These are phyloP conservation scores for Paramecium primaurelia DNA, from an alignment of 73 alveolate genomes.

Conservation along the genomic window DNA sequence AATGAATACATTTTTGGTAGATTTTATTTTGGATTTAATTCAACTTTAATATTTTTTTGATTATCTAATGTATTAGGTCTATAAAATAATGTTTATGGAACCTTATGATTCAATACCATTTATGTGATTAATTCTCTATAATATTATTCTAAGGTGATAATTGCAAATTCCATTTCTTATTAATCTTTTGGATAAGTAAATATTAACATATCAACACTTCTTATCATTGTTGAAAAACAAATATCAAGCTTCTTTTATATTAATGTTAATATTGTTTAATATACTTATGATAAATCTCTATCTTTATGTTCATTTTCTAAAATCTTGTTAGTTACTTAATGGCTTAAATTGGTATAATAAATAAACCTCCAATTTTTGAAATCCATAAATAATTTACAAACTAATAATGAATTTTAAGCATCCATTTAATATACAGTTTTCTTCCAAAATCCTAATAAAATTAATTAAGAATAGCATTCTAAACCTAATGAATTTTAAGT, in stretches of 20 bases:
- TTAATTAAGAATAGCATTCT: conserved; percentile 32
- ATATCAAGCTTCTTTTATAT: neutral
- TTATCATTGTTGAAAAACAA: neutral
- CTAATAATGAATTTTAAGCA: conserved; percentile 30
- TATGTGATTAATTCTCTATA: neutral
- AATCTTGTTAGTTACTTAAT: neutral
- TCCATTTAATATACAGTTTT: conserved; percentile 56
- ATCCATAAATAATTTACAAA: conserved; percentile 48
- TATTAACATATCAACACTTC: neutral
- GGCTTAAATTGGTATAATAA: neutral
- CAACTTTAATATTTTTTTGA: neutral
- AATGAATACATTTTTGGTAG: neutral
- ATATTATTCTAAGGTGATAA: neutral
- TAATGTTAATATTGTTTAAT: neutral
- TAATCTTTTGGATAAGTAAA: conserved; percentile 4
- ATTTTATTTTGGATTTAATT: neutral
- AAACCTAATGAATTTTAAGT: conserved; percentile 42
- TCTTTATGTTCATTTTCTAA: neutral
- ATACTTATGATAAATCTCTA: neutral
- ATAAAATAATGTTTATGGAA: neutral
- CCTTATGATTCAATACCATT: neutral
- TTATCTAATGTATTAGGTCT: neutral
- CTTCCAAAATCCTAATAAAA: conserved; percentile 63
- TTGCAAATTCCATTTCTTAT: neutral
- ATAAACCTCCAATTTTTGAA: conserved; percentile 33